Conservation (phyloP, 129 eudicot species). For the Logfia minima region DNA sequence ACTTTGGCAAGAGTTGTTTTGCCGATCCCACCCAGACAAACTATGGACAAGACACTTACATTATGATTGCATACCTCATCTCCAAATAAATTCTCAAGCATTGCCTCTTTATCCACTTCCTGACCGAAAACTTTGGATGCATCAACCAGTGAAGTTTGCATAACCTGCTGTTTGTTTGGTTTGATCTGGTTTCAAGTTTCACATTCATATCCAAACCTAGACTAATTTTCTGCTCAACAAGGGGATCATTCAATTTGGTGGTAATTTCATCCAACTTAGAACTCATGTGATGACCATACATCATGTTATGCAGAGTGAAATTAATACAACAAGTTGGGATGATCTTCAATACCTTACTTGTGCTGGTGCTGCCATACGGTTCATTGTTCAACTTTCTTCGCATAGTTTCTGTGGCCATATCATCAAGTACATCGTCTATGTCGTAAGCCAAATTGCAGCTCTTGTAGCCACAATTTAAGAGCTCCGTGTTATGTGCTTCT, state of each 20-base stretch:
- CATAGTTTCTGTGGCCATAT: neutral
- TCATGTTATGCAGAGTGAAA: too few relatives aligned
- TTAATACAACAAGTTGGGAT: neutral
- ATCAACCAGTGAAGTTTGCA: neutral
- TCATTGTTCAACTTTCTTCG: neutral
- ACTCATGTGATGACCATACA: too few relatives aligned
- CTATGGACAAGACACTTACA: too few relatives aligned
- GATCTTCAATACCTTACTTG: neutral
- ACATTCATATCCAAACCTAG: neutral
- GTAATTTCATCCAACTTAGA: too few relatives aligned
- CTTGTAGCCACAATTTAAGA: neutral
- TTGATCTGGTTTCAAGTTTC: neutral
- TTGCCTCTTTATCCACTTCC: neutral
- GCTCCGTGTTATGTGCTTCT: neutral
- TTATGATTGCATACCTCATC: neutral
- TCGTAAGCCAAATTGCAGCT: neutral
- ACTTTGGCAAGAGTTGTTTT: neutral
- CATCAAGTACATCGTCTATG: neutral
- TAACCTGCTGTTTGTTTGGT: neutral
- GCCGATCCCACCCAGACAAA: neutral
- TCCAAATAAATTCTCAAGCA: neutral
- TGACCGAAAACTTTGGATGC: neutral
- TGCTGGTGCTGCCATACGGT: neutral
- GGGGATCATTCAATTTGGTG: neutral
- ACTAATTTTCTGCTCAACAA: conserved; percentile 2